A percentile compares a stretch with the other conserved stretches of the same genome.
These are phyloP conservation scores for Fraxinus platypoda DNA, from an alignment of 305 asterid genomes.

Conservation along the genomic window DNA sequence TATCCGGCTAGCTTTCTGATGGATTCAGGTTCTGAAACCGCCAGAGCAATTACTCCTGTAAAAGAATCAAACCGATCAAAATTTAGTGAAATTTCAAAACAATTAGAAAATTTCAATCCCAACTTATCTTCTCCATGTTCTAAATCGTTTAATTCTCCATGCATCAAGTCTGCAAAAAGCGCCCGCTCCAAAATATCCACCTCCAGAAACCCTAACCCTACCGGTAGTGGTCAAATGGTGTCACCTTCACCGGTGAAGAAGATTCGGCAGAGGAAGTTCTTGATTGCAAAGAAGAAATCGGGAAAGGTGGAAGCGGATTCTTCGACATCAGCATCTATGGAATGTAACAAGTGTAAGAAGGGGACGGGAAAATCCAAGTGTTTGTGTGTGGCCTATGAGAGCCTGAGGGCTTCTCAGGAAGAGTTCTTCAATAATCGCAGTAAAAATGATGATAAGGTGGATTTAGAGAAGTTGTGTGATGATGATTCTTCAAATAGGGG, in stretches of 20 bases:
- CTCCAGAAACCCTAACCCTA: constrained; percentile 36
- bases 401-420: constrained; percentile 63
- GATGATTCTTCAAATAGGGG: constrained; percentile 24
- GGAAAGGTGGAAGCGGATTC: constrained; percentile 30
- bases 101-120: constrained; percentile 59
- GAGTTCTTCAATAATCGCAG: constrained; percentile 45
- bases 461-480: constrained; percentile 23
- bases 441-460: constrained; percentile 26
- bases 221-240: constrained; percentile 18
- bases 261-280: constrained; percentile 76
- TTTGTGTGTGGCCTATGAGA: constrained; percentile 57
- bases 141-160: constrained; percentile 43
- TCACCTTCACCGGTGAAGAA: constrained; percentile 60
- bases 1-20: constrained; percentile 32
- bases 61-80: constrained; percentile 36
- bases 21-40: constrained; percentile 46
- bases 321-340: constrained; percentile 21
- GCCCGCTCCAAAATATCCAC: constrained; percentile 45
- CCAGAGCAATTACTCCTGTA: constrained; percentile 43
- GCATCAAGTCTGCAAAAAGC: constrained; percentile 42
- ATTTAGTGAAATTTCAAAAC: constrained; percentile 22
- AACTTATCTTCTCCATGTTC: constrained; percentile 44
- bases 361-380: constrained; percentile 48
- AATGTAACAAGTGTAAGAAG: constrained; percentile 53
- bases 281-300: constrained; percentile 61